Base-by-base conservation (phyloP, 305 asterid species). In the Fraxinus sp. region DNA sequence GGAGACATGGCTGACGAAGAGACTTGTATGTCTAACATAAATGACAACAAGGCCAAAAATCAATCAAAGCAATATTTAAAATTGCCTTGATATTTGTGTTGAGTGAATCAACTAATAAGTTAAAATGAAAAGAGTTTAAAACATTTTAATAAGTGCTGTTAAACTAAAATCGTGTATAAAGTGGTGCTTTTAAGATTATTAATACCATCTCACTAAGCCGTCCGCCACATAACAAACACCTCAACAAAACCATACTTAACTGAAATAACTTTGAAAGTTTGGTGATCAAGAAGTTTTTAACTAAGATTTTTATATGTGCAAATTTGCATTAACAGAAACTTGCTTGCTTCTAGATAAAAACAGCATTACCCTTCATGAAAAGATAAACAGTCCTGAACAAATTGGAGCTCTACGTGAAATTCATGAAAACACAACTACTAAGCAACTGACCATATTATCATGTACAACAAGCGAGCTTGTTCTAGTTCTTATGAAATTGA, bases 301-400 rank as follows among this genome's bases (percentile, higher is more conserved):
- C 70, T 59, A 59, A n/a, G 11, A 59, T 59, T 59, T 59, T 18
- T 20, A 20, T 59, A 59, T 20, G 70, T 6, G 28, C 30, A 2
- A 3, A 59, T 59, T 20, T 59, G 70, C 28, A 59, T 59, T 18
- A 59, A 59, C 70, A 59, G 30, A 59, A 59, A 59, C 28, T 20
- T 59, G 70, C 28, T 59, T 59, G 28, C 70, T 59, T 8, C 28
- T 18, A 59, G 70, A 59, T 59, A 18, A 59, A 20, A 55, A 20
- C 70, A 59, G 28, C 70, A 59, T 18, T 59, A 20, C 24, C 28
- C 28, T 59, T 7, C 70, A 68, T 52, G 76, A 37, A 52, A 82
- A 82, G 57, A 59, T 20, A 80, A 76, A 82, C 73, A 26, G 70
- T 46, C 70, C 52, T 70, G 39, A 22, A 10, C 59, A 82, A 46